phyloP scores from a whole-genome alignment of 2,329 filamentous ascomycete species.

The Fusarium tjaetaba region DNA sequence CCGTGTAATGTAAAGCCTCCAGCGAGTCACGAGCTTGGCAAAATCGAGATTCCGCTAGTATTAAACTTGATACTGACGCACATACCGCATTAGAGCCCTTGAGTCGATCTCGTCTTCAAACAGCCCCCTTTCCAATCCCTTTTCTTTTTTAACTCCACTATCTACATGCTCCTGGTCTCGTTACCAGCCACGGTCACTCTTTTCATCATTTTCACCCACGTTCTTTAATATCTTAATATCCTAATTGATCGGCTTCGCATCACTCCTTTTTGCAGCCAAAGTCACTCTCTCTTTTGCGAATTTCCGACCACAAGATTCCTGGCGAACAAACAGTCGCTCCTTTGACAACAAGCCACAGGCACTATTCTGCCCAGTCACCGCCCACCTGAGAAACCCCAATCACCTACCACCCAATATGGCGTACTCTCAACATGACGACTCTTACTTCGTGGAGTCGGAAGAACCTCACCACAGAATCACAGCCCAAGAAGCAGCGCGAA shows the following conservation, averaged over 20 bases:
- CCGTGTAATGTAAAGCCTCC: background rate
- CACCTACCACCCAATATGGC: constrained; percentile 55
- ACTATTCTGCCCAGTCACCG: constrained; percentile 28
- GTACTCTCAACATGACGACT: constrained; percentile 55
- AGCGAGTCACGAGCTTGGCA: constrained; percentile 24
- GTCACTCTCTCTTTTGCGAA: constrained; percentile 52
- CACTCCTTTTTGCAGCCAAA: constrained; percentile 41
- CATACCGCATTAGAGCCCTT: constrained; percentile 52
- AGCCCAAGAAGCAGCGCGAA: constrained; percentile 78
- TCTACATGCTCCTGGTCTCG: constrained; percentile 56
- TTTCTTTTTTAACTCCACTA: constrained; percentile 50
- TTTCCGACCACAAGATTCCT: constrained; percentile 60
- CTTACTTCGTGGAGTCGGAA: constrained; percentile 67
- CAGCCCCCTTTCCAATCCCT: constrained; percentile 57
- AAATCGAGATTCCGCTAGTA: constrained; percentile 37
- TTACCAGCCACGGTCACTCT: constrained; percentile 66
- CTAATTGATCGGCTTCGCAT: constrained; percentile 56
- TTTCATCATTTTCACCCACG: constrained; percentile 63
- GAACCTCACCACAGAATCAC: constrained; percentile 68
- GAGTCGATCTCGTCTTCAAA: constrained; percentile 59
- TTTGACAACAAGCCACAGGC: constrained; percentile 49
- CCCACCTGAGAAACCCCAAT: constrained; percentile 12
- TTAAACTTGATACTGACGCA: constrained; percentile 47
- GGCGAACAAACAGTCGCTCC: constrained; percentile 62
- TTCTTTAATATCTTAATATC: constrained; percentile 69